Evolutionary conservation across 495 filamentous ascomycete species (phyloP).

Genomic region (Trichoderma gamsii): DNA sequence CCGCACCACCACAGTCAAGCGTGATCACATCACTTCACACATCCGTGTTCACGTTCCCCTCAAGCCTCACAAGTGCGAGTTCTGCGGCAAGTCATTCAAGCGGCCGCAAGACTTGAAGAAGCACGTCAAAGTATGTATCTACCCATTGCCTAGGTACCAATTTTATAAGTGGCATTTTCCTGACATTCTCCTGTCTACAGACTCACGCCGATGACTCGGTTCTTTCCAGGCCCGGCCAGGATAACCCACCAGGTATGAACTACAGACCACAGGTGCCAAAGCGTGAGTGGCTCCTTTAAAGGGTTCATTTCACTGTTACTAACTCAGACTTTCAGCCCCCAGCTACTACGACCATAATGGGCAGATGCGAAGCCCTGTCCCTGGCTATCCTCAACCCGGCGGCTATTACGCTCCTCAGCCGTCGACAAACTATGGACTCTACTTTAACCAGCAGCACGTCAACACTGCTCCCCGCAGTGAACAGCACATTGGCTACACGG

Average conservation of each 20-base stretch:
- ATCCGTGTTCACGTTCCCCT: slow-evolving; percentile 96
- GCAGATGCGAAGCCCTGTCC: slow-evolving; percentile 40
- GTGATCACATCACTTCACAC: slow-evolving; percentile 98
- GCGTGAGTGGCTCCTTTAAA: slow-evolving; percentile 39
- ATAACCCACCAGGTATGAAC: slow-evolving; percentile 59
- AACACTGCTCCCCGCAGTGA: slow-evolving; percentile 36
- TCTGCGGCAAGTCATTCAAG: slow-evolving; percentile 99
- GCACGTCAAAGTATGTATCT: slow-evolving; percentile 70
- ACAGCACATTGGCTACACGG: slow-evolving; percentile 44
- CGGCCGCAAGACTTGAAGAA: slow-evolving; percentile 98
- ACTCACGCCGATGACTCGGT: slow-evolving; percentile 99
- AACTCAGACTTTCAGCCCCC: slow-evolving; percentile 32
- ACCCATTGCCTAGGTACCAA: neutral
- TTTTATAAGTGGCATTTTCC: neutral
- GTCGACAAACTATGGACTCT: slow-evolving; percentile 49
- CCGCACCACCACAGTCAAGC: slow-evolving; percentile 94
- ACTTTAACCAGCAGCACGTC: slow-evolving; percentile 58
- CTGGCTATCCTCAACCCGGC: slow-evolving; percentile 4
- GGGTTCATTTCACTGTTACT: slow-evolving; percentile 16
- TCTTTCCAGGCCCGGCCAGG: slow-evolving; percentile 64
- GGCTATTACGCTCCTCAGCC: slow-evolving; percentile 54
- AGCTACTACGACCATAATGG: slow-evolving; percentile 55
- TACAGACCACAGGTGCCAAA: slow-evolving; percentile 49
- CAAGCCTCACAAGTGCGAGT: slow-evolving; percentile 97
- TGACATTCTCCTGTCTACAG: slow-evolving; percentile 21